Percentiles rank a stretch among this genome's conserved stretches.
These are phyloP conservation scores for Ustilago vetiveriae DNA, from an alignment of 1,284 basidiomycete genomes.

Conservation along the genomic window DNA sequence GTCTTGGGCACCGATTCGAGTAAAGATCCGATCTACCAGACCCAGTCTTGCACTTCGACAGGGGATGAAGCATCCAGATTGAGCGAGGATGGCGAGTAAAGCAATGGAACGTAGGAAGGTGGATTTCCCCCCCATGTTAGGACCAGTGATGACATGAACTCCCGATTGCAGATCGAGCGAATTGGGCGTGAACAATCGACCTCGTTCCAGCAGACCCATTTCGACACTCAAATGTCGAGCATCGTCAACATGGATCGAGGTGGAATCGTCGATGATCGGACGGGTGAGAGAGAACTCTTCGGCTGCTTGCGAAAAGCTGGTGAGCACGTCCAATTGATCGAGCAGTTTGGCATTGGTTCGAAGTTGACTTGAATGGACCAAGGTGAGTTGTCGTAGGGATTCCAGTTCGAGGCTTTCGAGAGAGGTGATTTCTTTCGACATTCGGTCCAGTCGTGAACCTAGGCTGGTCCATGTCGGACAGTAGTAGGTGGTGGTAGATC, in stretches of 20 bases:
- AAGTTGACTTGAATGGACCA: conserved; percentile 21
- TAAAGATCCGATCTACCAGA: conserved; percentile 89
- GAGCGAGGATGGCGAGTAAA: conserved; percentile 87
- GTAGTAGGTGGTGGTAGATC: conserved; percentile 59
- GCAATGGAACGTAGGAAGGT: conserved; percentile 92
- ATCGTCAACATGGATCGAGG: conserved; percentile 71
- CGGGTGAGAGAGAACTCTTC: conserved; percentile 80
- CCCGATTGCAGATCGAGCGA: conserved; percentile 69
- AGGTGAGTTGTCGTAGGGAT: conserved; percentile 48
- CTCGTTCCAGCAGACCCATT: conserved; percentile 78
- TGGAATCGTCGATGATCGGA: conserved; percentile 75
- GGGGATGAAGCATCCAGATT: conserved; percentile 91
- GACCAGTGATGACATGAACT: conserved; percentile 86
- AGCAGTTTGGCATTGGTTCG: conserved; percentile 81
- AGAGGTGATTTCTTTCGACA: conserved; percentile 39
- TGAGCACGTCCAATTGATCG: conserved; percentile 87
- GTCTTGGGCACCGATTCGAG: conserved; percentile 93
- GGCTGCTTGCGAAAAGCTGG: conserved; percentile 85
- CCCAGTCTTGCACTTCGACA: conserved; percentile 81
- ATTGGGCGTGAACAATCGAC: conserved; percentile 72
- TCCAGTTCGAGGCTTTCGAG: conserved; percentile 53
- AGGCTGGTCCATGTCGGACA: conserved; percentile 48
- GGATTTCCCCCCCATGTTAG: conserved; percentile 94
- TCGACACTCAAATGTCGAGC: conserved; percentile 95
- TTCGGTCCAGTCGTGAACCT: conserved; percentile 39